Percentiles rank a stretch among this genome's conserved stretches.
Evolutionary conservation across 805 yeast species (phyloP).

Genomic region (Torulaspora maleeae): DNA sequence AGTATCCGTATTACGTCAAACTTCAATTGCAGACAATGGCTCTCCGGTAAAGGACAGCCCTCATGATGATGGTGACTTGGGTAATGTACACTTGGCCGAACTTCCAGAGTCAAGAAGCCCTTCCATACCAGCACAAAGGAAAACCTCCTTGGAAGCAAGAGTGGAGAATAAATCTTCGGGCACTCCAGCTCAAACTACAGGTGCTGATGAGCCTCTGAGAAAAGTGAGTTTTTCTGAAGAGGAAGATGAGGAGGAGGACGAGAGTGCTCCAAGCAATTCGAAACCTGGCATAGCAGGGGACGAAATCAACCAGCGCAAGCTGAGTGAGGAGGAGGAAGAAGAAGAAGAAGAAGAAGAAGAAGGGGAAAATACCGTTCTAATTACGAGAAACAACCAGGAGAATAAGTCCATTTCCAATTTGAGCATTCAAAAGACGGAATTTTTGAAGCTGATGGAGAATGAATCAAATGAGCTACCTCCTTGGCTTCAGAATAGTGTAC

Average conservation of each 20-base stretch:
- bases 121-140: constrained; percentile 17
- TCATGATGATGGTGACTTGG: constrained; percentile 16
- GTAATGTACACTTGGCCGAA: constrained; percentile 30
- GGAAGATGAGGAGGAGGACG: constrained; percentile 17
- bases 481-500: constrained; percentile 13
- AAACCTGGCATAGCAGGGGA: not conserved
- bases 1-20: constrained; percentile 22
- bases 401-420: constrained; percentile 12
- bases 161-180: constrained; percentile 12
- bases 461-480: constrained; percentile 20
- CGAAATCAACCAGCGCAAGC: not conserved
- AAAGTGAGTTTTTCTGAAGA: constrained; percentile 26
- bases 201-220: constrained; percentile 18
- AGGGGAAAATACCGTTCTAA: constrained; percentile 20
- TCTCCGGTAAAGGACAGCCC: constrained; percentile 30
- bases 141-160: constrained; percentile 26
- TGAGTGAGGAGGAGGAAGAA: constrained; percentile 3
- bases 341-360: constrained; percentile 13
- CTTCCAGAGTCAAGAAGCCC: constrained; percentile 22
- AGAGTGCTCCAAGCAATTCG: constrained; percentile 8
- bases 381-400: constrained; percentile 8
- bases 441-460: constrained; percentile 27
- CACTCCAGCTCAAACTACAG: not conserved
- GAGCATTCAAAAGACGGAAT: constrained; percentile 31
- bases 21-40: constrained; percentile 34